Base-by-base conservation (phyloP, 805 yeast genomes). In the Wickerhamomyces xylosicus region DNA sequence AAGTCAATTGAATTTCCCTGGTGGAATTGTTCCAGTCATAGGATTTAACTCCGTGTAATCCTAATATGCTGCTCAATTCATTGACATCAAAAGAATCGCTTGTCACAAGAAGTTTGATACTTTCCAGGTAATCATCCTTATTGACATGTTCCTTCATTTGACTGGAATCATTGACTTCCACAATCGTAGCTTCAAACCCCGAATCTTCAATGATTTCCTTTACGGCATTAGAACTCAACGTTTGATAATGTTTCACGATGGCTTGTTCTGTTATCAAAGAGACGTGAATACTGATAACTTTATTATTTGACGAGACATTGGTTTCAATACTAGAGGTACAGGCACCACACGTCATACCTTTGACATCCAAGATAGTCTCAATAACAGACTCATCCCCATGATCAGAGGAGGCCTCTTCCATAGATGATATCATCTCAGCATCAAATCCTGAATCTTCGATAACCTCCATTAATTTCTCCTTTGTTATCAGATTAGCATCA, bases 261-360 rank as follows among this genome's bases (percentile, higher is more conserved):
- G 89, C 95, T 36, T 75, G 73, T 47, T 84, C 92, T 0, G 95
- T 85, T 3, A 85, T 61, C 22, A 85, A 67, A 1, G 95, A 82
- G 1, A 89, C 85, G 3, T 71, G 66, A 0, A 69, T 85, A 4
- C 58, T 52, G 2, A 50, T 36, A 2, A 85, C 82, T 2, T 82
- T 83, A 1, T 62, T 59, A 8, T 74, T 39, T 1, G 52, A 52
- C 39, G 66, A 60, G 20, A 85, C 51, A 1, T 78, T 78, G 19
- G 62, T 59, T 1, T 79, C 72, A 17, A 90, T 74, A 1, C 92
- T 64, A 2, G 79, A 67, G 0, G 83, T 71, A 34, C 57, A 53
- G n/a, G 56, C 54, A 35, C 57, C 57, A 38, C 57, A 53, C 6
- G 57, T 53, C 57, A 53, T 53, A 9, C 57, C 57, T 28, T 41